Evolutionary conservation across 2,329 filamentous ascomycete species (phyloP).

Genomic region (Claviceps lovelessii): DNA sequence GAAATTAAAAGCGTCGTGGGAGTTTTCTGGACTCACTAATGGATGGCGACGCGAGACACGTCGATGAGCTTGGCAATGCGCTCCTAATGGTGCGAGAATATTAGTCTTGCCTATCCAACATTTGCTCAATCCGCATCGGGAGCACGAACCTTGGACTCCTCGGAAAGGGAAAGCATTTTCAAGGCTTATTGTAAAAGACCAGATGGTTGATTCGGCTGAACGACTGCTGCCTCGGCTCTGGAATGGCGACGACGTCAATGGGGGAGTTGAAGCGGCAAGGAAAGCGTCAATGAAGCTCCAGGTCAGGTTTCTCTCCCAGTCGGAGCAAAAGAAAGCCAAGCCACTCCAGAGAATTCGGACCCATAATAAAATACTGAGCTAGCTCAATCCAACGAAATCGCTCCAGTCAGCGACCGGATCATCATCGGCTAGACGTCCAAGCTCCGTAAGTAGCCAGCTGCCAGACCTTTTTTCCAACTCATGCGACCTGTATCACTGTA

Average conservation of each 20-base stretch:
- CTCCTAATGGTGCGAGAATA: constrained; percentile 45
- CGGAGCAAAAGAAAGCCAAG: too few relatives aligned
- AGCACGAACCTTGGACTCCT: constrained; percentile 76
- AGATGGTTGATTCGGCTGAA: neutral
- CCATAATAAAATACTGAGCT: neutral
- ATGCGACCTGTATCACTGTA: neutral
- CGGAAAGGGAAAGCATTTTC: constrained; percentile 60
- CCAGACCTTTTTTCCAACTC: neutral
- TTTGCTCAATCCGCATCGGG: neutral
- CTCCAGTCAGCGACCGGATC: constrained; percentile 9
- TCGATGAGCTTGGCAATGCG: constrained; percentile 96
- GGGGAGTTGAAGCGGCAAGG: neutral
- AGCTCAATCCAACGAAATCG: constrained; percentile 4
- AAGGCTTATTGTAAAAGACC: neutral
- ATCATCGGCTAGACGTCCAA: constrained; percentile 15
- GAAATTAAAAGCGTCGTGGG: neutral
- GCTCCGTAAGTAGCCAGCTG: neutral
- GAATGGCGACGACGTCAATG: neutral
- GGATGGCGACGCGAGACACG: constrained; percentile 79
- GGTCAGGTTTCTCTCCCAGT: neutral
- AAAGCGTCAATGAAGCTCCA: neutral
- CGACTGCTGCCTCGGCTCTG: neutral
- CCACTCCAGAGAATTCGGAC: constrained; percentile 3
- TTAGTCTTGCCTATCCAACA: neutral
- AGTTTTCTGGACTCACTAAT: constrained; percentile 57